Percentiles rank a stretch among this genome's conserved stretches.
Evolutionary conservation across 176 grass and related monocot species (phyloP).

Genomic region (Oryza meridionalis): DNA sequence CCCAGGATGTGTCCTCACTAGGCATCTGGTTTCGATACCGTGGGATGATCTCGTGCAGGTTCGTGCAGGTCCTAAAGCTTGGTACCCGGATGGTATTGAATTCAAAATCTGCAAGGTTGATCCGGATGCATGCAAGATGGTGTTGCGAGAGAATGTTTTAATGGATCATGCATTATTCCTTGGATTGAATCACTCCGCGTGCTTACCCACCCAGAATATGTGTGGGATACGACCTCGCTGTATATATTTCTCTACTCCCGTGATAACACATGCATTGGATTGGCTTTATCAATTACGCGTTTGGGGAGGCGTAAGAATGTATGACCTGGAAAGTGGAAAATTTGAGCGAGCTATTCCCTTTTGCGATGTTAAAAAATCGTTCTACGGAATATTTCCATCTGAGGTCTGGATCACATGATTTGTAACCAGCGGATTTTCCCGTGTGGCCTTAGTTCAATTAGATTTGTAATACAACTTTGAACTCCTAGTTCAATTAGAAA

Average conservation of each 20-base stretch:
- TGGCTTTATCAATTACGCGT: background rate
- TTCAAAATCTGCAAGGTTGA: background rate
- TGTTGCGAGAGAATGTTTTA: background rate
- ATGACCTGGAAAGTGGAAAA: background rate
- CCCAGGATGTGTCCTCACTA: background rate
- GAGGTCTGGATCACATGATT: background rate
- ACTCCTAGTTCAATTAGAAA: too few relatives aligned
- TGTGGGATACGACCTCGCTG: background rate
- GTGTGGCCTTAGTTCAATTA: too few relatives aligned
- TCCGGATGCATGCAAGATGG: background rate
- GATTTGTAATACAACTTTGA: too few relatives aligned
- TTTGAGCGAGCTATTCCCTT: background rate
- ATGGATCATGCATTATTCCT: constrained; percentile 34
- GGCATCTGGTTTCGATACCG: constrained; percentile 4
- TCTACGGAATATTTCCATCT: background rate
- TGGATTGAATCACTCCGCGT: constrained; percentile 29
- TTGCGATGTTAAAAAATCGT: background rate
- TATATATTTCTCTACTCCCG: constrained; percentile 28
- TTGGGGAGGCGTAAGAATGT: background rate
- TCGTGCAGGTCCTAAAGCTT: background rate
- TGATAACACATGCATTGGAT: background rate
- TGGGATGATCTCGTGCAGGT: constrained; percentile 14
- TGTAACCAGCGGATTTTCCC: background rate
- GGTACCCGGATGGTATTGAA: too few relatives aligned
- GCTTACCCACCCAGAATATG: background rate